Evolutionary conservation across 495 filamentous ascomycete genomes (phyloP).

Genomic region (Geopyxis carbonaria): DNA sequence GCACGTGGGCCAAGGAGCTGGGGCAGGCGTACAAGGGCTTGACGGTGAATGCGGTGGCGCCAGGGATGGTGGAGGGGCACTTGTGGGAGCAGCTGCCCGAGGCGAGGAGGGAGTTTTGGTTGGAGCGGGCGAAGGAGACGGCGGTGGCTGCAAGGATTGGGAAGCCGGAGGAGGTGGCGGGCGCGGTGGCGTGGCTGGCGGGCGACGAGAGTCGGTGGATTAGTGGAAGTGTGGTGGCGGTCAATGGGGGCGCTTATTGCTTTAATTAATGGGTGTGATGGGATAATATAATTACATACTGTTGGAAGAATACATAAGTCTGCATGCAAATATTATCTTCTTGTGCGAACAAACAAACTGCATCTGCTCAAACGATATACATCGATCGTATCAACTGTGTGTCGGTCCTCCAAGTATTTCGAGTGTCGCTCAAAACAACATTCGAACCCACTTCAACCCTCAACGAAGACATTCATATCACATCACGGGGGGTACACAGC

Average conservation of each 20-base stretch:
- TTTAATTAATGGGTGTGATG: no score
- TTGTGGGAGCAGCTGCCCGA: conserved; percentile 42
- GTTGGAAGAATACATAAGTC: no score
- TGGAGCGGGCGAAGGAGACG: conserved; percentile 2
- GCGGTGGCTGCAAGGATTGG: conserved; percentile 1
- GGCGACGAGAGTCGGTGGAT: conserved; percentile 1
- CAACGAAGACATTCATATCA: no score
- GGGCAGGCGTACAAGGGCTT: conserved; percentile 36
- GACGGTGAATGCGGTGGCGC: conserved; percentile 80
- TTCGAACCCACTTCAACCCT: no score
- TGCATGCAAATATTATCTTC: no score
- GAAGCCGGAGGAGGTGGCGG: conserved; percentile 1
- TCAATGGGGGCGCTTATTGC: conserved; percentile 3
- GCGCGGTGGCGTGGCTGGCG: conserved; percentile 5
- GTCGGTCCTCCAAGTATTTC: no score
- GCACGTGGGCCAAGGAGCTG: conserved; percentile 73
- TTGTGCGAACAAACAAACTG: no score
- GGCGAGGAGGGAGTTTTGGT: conserved; percentile 14
- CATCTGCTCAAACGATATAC: no score
- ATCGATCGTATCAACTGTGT: no score
- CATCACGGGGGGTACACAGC: no score
- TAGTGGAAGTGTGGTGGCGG: conserved; percentile 1
- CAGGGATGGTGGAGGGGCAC: conserved; percentile 68
- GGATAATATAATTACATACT: no score
- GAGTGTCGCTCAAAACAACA: no score